phyloP scores from a whole-genome alignment of 2,329 filamentous ascomycete species.

The Trichoderma sp. region DNA sequence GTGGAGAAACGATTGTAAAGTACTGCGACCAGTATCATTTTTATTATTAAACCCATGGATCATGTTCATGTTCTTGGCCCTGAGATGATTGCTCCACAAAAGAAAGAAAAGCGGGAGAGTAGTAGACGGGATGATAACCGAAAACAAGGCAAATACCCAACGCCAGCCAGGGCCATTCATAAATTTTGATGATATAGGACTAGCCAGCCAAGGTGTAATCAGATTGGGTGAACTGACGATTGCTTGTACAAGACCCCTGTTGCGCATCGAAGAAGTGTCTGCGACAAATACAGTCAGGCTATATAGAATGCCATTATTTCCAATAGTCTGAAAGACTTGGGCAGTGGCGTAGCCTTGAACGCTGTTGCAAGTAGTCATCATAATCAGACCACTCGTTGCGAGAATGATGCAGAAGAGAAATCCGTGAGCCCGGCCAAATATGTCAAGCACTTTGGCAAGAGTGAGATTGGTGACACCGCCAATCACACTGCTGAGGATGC shows the following conservation, averaged over 20 bases:
- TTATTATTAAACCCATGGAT: conserved; percentile 45
- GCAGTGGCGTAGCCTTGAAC: conserved; percentile 61
- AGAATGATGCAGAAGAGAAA: conserved; percentile 52
- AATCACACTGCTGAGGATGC: conserved; percentile 53
- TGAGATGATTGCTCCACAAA: conserved; percentile 49
- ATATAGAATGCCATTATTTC: conserved; percentile 47
- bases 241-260: conserved; percentile 62
- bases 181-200: conserved; percentile 53
- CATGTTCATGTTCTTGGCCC: conserved; percentile 58
- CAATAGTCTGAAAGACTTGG: conserved; percentile 64
- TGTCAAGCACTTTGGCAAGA: conserved; percentile 63
- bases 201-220: conserved; percentile 60
- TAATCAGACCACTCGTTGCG: conserved; percentile 53
- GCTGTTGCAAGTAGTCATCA: conserved; percentile 63
- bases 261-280: conserved; percentile 63
- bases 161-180: conserved; percentile 54
- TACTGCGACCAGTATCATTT: conserved; percentile 42
- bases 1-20: conserved; percentile 41
- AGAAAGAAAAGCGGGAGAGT: conserved; percentile 48
- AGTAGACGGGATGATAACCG: conserved; percentile 59
- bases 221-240: conserved; percentile 66
- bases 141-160: conserved; percentile 66
- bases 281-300: conserved; percentile 58
- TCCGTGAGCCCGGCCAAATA: conserved; percentile 64
- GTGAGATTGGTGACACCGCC: conserved; percentile 60